Base-by-base conservation (phyloP, 2,329 filamentous ascomycete species). In the Macrophomina phaseolina region DNA sequence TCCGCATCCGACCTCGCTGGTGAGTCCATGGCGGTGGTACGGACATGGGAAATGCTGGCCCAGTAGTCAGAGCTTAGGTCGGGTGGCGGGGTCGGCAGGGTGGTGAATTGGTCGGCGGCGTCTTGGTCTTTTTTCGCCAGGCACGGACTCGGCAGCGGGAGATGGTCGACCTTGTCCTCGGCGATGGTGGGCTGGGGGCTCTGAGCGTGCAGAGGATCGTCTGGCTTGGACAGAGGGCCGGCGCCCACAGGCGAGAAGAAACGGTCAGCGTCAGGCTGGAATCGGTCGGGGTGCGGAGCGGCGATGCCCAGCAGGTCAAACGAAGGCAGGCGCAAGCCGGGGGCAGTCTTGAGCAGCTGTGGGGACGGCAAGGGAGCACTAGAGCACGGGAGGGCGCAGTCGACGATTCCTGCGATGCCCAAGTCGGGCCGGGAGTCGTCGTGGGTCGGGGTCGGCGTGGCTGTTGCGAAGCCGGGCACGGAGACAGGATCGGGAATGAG, bases 221-320 rank as follows among this genome's bases (percentile, higher is more conserved):
- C 76, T 63, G 76, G 77, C 64, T 79, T 77, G 42, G 78, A 78
- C 12, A 78, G 71, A 64, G 78, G 77, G 5, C 77, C 77, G 40
- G 73, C 73, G 63, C 77, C 78, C 28, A 79, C 66, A 36, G 73
- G 70, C 12, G 75, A 72, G 67, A 78, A 77, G 16, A 71, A 72
- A 55, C 72, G 68, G 51, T 67, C 68, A 49, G 71, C 60, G 67
- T 68, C 73, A 30, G 62, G 58, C 55, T 73, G 70, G 61, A 78
- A 71, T 68, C 77, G 73, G 71, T 82, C 77, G 68, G 81, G 79
- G 75, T 82, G 79, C 53, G 83, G 81, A 60, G 79, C 77, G 63
- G 80, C 80, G 67, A 85, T 85, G 40, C 83, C 83, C 60, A 86
- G 77, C 18, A 80, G 76, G 65, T 86, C 81, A 71, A 87, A 86